Conservation (phyloP, 2,329 filamentous ascomycete species). For the Alternaria sp. region DNA sequence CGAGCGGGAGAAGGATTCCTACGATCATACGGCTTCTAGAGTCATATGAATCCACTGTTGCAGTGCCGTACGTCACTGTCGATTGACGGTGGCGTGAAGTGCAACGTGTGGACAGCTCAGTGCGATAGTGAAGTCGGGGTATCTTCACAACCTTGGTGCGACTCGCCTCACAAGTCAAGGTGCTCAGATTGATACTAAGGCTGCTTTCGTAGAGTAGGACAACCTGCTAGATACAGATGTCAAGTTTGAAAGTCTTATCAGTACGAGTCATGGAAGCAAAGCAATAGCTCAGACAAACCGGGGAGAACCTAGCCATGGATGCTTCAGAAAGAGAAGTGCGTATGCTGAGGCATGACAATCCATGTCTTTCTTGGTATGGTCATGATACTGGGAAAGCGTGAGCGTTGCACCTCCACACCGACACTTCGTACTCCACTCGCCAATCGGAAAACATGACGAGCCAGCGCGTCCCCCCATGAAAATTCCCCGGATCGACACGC, state of each 20-base stretch:
- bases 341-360: not conserved
- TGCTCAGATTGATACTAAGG: not conserved
- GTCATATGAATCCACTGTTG: not conserved
- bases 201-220: not conserved
- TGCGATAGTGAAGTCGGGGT: not conserved
- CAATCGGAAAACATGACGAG: conserved; percentile 29
- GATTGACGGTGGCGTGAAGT: not conserved
- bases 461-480: conserved; percentile 33
- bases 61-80: not conserved
- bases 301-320: not conserved
- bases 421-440: conserved; percentile 28
- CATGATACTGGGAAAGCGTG: not conserved
- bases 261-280: not conserved
- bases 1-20: not conserved
- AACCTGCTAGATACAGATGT: not conserved
- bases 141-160: not conserved
- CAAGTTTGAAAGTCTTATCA: not conserved
- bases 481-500: conserved; percentile 38
- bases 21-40: not conserved
- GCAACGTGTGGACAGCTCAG: not conserved
- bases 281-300: not conserved
- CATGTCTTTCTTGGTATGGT: not conserved
- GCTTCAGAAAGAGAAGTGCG: not conserved
- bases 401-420: conserved; percentile 27
- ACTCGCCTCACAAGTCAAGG: not conserved